Base-by-base conservation (phyloP, 2,329 filamentous ascomycete species). In the Paraphoma sp. region DNA sequence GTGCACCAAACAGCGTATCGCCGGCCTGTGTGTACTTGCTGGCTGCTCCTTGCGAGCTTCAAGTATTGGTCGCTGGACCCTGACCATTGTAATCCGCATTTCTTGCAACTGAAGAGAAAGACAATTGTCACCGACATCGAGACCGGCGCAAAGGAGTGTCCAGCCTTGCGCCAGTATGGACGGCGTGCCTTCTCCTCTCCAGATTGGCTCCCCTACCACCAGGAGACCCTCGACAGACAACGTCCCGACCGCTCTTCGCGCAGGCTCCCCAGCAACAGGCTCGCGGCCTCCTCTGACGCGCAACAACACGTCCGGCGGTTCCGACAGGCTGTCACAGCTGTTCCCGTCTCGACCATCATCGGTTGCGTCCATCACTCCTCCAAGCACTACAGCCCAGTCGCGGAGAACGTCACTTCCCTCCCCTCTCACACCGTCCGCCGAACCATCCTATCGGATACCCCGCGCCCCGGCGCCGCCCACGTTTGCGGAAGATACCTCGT, bases 291-390 rank as follows among this genome's bases (percentile, higher is more conserved):
- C 64, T 7, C 64, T 69, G 33, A 54, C 38, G 38, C 71, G 67
- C 36, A 65, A 69, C 53, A 68, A 64, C 29, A 75, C 70, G 0
- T 74, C 72, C 6, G 68, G 67, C 1, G 63, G 63, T 3, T 76
- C 73, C 17, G 67, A 71, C 45, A 66, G 71, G 45, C 66, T 76
- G 6, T 73, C 73, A n/a, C 71, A 74, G 51, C 63, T 76, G n/a
- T 77, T 76, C 45, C 74, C 72, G 12, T 74, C 74, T 12, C 67
- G 69, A 11, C 69, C 71, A 4, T 57, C 65, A 1, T 74, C 73
- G 17, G 50, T 65, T 18, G 66, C 65, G 0, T 71, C 74, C 3
- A 56, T 63, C 17, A 67, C 57, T 31, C 58, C 70, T 17, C 64
- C 66, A 30, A 46, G 45, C 11, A 60, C 59, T 6, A 53, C 59